These are phyloP conservation scores for Cladophialophora bantiana DNA, from an alignment of 2,329 filamentous ascomycete species.

Conservation along the genomic window DNA sequence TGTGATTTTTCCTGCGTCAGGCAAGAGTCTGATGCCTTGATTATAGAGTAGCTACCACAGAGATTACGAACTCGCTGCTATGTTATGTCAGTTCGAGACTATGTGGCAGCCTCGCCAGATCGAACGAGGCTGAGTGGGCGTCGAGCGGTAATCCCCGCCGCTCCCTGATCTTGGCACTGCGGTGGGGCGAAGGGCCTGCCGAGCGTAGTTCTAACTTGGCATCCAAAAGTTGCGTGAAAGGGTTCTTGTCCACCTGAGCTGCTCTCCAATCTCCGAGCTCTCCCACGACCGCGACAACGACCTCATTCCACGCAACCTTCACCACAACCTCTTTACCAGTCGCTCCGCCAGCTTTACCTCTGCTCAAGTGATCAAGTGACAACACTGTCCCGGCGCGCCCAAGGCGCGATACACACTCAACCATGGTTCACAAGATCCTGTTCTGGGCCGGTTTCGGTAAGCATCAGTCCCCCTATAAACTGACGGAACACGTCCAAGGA, in stretches of 20 bases:
- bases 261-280: conserved; percentile 20
- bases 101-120: too few species aligned
- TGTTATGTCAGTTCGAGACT: too few species aligned
- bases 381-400: conserved; percentile 19
- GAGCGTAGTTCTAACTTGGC: not conserved
- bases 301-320: not conserved
- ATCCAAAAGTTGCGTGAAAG: conserved; percentile 9
- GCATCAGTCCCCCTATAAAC: conserved; percentile 39
- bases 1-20: too few species aligned
- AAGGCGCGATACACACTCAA: conserved; percentile 38
- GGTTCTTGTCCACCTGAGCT: conserved; percentile 8
- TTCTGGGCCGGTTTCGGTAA: conserved; percentile 81
- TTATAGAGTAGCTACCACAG: too few species aligned
- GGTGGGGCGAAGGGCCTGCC: too few species aligned
- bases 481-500: not conserved
- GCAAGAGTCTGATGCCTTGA: too few species aligned
- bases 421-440: conserved; percentile 60
- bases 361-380: conserved; percentile 18
- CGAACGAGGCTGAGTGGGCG: too few species aligned
- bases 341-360: conserved; percentile 9
- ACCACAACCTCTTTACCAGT: not conserved
- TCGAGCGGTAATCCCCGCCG: too few species aligned
- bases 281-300: conserved; percentile 15
- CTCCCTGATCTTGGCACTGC: too few species aligned
- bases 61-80: too few species aligned